These are phyloP conservation scores for Gonapodya sp. DNA, from an alignment of 192 early-diverging fungal genomes.

Conservation along the genomic window DNA sequence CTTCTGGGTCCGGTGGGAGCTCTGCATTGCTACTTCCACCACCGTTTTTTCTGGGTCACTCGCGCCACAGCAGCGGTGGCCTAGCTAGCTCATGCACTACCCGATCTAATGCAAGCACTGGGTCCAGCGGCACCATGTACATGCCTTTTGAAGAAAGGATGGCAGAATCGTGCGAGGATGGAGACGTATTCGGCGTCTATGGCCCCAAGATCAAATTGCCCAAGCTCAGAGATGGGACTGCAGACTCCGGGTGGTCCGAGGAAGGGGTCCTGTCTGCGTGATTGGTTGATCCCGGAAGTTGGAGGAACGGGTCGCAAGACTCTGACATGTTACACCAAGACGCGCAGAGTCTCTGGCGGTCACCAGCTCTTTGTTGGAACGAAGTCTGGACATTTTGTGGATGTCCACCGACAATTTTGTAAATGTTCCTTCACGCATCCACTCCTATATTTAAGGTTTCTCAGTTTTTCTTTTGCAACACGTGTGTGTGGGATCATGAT, in stretches of 20 bases:
- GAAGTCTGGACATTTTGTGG: too few relatives aligned
- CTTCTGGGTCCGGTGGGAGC: neutral
- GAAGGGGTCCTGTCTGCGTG: neutral
- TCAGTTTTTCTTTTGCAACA: too few relatives aligned
- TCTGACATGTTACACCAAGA: too few relatives aligned
- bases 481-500: too few relatives aligned
- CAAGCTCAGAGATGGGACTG: neutral
- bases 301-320: too few relatives aligned
- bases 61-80: neutral
- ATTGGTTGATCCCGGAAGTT: too few relatives aligned
- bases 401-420: too few relatives aligned
- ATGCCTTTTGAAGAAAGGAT: neutral
- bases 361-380: too few relatives aligned
- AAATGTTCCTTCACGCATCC: too few relatives aligned
- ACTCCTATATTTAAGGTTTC: too few relatives aligned
- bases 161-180: neutral
- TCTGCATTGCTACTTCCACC: neutral
- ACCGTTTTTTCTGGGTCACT: neutral
- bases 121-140: too few relatives aligned
- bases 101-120: neutral
- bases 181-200: neutral
- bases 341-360: too few relatives aligned
- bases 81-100: neutral
- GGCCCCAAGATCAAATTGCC: neutral
- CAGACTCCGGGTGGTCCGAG: neutral